Percentiles rank a stretch among this genome's conserved stretches.
Evolutionary conservation across 495 filamentous ascomycete species (phyloP).

Genomic region (Penicillium parvum): DNA sequence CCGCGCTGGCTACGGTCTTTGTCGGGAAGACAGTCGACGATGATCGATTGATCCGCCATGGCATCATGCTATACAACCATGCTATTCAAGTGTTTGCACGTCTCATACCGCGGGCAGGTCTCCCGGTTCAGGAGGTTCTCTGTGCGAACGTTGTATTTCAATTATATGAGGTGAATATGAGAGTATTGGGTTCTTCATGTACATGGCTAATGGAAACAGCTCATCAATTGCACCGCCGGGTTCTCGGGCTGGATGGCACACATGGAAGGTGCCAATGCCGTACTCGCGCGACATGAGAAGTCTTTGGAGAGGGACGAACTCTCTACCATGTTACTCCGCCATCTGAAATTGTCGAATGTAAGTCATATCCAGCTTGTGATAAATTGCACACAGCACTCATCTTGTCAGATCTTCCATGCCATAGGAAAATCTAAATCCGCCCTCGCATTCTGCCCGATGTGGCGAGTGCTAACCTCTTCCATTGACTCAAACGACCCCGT

Average conservation of each 20-base stretch:
- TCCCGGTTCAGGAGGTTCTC: conserved; percentile 12
- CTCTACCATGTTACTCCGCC: conserved; percentile 8
- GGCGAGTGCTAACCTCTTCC: conserved; percentile 5
- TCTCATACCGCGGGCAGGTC: conserved; percentile 3
- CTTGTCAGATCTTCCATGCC: conserved; percentile 10
- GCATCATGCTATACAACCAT: conserved; percentile 9
- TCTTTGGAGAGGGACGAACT: conserved; percentile 4
- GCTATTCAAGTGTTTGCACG: conserved; percentile 8
- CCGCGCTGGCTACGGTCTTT: conserved; percentile 12
- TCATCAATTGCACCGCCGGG: conserved; percentile 12
- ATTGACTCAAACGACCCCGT: neutral
- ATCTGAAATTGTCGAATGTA: conserved; percentile 15
- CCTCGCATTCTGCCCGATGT: conserved; percentile 12
- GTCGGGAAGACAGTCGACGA: conserved; percentile 13
- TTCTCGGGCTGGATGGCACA: conserved; percentile 16
- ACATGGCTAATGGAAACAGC: conserved; percentile 1
- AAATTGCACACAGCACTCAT: neutral
- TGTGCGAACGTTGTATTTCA: conserved; percentile 14
- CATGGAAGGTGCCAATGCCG: conserved; percentile 16
- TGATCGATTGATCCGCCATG: conserved; percentile 5
- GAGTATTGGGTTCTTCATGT: neutral
- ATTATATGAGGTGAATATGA: conserved; percentile 9
- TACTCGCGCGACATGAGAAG: conserved; percentile 9
- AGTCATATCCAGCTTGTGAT: neutral
- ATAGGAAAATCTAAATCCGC: conserved; percentile 16